phyloP scores from a whole-genome alignment of 352 stramenopile genomes.

The Pythium periplocum region DNA sequence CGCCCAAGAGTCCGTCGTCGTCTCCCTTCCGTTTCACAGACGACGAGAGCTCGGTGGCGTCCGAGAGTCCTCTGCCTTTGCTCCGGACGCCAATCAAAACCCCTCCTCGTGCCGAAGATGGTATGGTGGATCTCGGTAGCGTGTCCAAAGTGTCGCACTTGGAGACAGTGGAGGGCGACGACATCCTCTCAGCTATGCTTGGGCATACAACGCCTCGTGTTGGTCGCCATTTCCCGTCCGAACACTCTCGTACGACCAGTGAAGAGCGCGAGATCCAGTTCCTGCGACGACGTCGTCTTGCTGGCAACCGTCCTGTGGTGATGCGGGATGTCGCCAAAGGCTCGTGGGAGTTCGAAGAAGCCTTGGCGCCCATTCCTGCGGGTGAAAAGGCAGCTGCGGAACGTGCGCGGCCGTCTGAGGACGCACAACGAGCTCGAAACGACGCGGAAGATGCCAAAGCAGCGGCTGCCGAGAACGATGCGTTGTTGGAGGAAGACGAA shows the following conservation, averaged over 20 bases:
- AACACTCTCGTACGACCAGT: slow-evolving; percentile 33
- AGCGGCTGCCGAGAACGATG: slow-evolving; percentile 16
- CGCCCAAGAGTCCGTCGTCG: slow-evolving; percentile 16
- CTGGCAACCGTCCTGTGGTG: slow-evolving; percentile 29
- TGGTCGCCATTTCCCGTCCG: slow-evolving; percentile 41
- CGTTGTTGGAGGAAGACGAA: slow-evolving; percentile 16
- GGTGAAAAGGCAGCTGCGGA: slow-evolving; percentile 7
- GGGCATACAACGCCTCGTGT: slow-evolving; percentile 32
- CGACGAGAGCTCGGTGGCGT: slow-evolving; percentile 14
- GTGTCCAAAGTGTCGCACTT: slow-evolving; percentile 30
- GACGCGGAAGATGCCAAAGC: slow-evolving; percentile 15
- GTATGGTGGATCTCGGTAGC: slow-evolving; percentile 38
- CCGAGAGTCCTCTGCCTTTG: slow-evolving; percentile 1
- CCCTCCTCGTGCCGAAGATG: slow-evolving; percentile 12
- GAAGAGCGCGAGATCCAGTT: slow-evolving; percentile 47
- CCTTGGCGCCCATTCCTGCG: slow-evolving; percentile 5
- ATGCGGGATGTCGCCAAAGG: slow-evolving; percentile 14
- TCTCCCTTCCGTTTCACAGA: slow-evolving; percentile 21
- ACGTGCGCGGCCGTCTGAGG: slow-evolving; percentile 8
- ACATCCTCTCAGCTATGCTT: slow-evolving; percentile 50
- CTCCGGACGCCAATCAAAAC: slow-evolving; percentile 3
- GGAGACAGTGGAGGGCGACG: slow-evolving; percentile 62
- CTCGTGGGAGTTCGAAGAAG: slow-evolving; percentile 23
- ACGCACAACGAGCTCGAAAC: slow-evolving; percentile 17
- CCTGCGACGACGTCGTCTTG: slow-evolving; percentile 37